Conservation (phyloP, 176 grass and related monocot genomes). For the Luzula sylvatica region DNA sequence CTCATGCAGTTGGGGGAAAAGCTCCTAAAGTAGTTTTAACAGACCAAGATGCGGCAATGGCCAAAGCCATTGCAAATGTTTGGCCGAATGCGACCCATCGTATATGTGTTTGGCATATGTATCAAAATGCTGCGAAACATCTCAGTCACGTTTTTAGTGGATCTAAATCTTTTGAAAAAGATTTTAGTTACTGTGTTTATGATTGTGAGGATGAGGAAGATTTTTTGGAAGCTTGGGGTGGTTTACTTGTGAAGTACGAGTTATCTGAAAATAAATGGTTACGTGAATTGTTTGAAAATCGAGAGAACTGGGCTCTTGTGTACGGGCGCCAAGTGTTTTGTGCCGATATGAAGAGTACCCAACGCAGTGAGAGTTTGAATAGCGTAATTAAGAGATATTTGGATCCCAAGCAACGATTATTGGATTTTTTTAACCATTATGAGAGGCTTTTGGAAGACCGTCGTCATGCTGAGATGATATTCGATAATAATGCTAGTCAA, state of each 20-base stretch:
- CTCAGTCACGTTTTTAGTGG: conserved; percentile 84
- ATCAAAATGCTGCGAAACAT: no score
- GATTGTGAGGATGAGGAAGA: conserved; percentile 53
- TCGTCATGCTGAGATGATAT: conserved; percentile 76
- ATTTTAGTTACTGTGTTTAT: no score
- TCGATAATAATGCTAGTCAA: conserved; percentile 84
- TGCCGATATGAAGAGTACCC: no score
- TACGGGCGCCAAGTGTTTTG: conserved; percentile 62
- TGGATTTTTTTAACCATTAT: no score
- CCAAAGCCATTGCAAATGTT: conserved; percentile 33
- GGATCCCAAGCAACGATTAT: conserved; percentile 64
- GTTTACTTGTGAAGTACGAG: conserved; percentile 73
- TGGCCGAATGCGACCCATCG: conserved; percentile 47
- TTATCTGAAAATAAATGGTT: conserved; percentile 69
- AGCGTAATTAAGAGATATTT: conserved; percentile 47
- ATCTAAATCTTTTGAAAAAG: conserved; percentile 76
- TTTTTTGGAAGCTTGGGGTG: conserved; percentile 58
- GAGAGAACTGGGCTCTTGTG: conserved; percentile 62
- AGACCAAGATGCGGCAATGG: conserved; percentile 36
- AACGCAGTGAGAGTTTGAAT: no score
- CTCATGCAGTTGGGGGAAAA: no score
- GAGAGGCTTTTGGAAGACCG: conserved; percentile 64
- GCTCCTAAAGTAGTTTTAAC: conserved; percentile 64
- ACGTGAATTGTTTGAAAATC: conserved; percentile 49
- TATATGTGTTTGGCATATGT: no score